Evolutionary conservation across 495 filamentous ascomycete species (phyloP), one percentile per base, ranked within the genome.

Genomic region (Echria macrotheca): DNA sequence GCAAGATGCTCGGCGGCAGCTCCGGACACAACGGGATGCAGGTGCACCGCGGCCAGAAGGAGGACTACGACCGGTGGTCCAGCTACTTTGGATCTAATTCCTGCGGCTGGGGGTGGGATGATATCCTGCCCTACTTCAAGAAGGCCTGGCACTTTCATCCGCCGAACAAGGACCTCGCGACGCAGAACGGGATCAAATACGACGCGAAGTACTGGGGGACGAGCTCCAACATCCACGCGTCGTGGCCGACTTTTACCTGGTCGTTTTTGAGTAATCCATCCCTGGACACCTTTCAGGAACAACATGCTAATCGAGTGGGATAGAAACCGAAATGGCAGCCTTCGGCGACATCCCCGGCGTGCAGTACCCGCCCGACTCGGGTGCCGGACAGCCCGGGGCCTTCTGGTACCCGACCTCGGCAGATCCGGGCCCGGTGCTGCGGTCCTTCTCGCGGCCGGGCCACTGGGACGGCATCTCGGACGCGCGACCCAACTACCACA

Each of bases 1-100:
- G 71, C 11, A 60, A 58, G 14, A 24, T 72, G 10, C 58, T 75
- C 0, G 73, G 73, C 4, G 72, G 73, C 3, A 71, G 69, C 47
- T 75, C 73, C 0, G 69, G 64, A n/a, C 59, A 73, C 32, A 77
- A 77, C 24, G 69, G 63, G 11, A 71, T 74, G 67, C 63, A 68
- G 53, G 66, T 68, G 3, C 52, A 69, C 10, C 61, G 71, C 12
- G 71, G 69, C 6, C 61, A 67, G 1, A 55, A 57, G 5, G 65
- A 68, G 29, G 72, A 74, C 42, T 73, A 74, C 37, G 64, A 75
- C 47, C 58, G 61, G 31, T 77, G 72, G 72, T 68, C 59, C 4
- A 52, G 50, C 10, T 67, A 71, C 38, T 67, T 67, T 44, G 52
- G 60, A 7, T 54, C 52, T 5, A 49, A 51, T 7, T 43, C 56